A percentile compares a stretch with the other conserved stretches of the same genome.
These are phyloP conservation scores for Aotearoamyces nothofagi DNA, from an alignment of 2,329 filamentous ascomycete species.

Conservation along the genomic window DNA sequence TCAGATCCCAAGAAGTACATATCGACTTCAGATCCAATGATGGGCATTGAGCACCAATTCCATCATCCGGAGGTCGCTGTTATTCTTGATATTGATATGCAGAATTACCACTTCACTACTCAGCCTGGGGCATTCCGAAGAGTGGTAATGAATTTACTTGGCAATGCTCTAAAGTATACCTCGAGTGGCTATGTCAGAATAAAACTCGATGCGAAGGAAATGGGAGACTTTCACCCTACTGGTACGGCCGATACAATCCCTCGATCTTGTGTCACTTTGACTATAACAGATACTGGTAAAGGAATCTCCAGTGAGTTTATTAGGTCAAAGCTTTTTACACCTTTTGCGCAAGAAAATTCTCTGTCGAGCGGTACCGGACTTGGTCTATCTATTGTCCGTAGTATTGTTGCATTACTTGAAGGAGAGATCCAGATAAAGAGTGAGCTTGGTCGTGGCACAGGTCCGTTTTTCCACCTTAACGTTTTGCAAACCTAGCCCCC, in stretches of 20 bases:
- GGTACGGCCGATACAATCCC: slow-evolving; percentile 9
- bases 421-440: slow-evolving; percentile 45
- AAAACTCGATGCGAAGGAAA: slow-evolving; percentile 11
- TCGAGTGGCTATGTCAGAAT: slow-evolving; percentile 34
- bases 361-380: slow-evolving; percentile 46
- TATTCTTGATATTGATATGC: slow-evolving; percentile 14
- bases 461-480: too few species aligned
- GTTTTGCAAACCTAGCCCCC: too few species aligned
- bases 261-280: slow-evolving; percentile 33
- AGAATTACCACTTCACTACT: slow-evolving; percentile 25
- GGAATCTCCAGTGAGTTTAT: slow-evolving; percentile 53
- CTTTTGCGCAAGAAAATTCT: slow-evolving; percentile 48
- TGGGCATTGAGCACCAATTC: slow-evolving; percentile 1
- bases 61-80: slow-evolving; percentile 13
- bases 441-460: slow-evolving; percentile 36
- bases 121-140: slow-evolving; percentile 35
- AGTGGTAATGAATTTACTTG: slow-evolving; percentile 47
- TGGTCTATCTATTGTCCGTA: slow-evolving; percentile 48
- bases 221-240: slow-evolving; percentile 12
- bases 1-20: slow-evolving; percentile 7
- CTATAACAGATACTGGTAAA: slow-evolving; percentile 59
- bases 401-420: slow-evolving; percentile 42
- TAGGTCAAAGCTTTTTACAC: slow-evolving; percentile 41
- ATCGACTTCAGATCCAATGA: slow-evolving; percentile 4
- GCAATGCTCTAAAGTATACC: slow-evolving; percentile 49